phyloP scores from a whole-genome alignment of 2,329 filamentous ascomycete genomes.

The Botrytis cinerea region DNA sequence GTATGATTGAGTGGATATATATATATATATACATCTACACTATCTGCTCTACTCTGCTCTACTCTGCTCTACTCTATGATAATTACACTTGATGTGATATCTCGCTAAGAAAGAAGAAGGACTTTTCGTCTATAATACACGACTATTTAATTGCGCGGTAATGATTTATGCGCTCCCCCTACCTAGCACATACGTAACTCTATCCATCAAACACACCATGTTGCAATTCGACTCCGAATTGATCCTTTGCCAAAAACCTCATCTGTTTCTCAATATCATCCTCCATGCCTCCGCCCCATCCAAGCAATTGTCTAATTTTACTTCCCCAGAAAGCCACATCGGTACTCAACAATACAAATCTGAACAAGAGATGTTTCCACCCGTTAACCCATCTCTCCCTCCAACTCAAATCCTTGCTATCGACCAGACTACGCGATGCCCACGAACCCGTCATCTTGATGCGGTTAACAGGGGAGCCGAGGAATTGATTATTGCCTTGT shows the following conservation, averaged over 20 bases:
- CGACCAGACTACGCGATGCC: constrained; percentile 81
- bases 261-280: constrained; percentile 89
- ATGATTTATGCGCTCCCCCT: background rate
- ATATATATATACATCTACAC: too few relatives aligned
- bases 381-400: constrained; percentile 67
- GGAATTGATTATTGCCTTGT: constrained; percentile 72
- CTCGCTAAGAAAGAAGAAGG: background rate
- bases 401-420: constrained; percentile 66
- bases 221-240: constrained; percentile 84
- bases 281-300: constrained; percentile 83
- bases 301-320: constrained; percentile 74
- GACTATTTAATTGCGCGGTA: background rate
- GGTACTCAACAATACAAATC: constrained; percentile 69
- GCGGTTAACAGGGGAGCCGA: constrained; percentile 75
- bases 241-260: constrained; percentile 81
- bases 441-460: constrained; percentile 92
- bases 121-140: background rate
- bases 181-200: constrained; percentile 14
- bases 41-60: background rate
- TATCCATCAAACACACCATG: constrained; percentile 86
- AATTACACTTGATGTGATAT: background rate
- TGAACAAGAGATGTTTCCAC: constrained; percentile 80
- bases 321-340: constrained; percentile 84
- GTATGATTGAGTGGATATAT: background rate
- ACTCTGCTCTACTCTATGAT: background rate